Base-by-base conservation (phyloP, 1,284 basidiomycete species). In the Moesziomyces sp. region DNA sequence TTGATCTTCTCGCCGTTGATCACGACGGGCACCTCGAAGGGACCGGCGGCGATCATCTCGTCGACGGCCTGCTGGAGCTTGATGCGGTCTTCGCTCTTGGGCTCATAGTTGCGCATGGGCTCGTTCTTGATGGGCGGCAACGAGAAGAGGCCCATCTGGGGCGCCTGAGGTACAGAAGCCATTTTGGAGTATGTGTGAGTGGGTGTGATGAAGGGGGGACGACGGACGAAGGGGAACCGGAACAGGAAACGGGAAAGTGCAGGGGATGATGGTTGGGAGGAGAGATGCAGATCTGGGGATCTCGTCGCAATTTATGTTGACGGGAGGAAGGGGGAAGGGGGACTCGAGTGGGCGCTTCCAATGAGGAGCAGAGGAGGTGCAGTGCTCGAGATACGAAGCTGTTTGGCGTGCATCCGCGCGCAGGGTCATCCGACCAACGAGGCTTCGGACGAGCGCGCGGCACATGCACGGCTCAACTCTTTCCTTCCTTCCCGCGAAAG, bases 21-120 rank as follows among this genome's bases (percentile, higher is more conserved):
- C 75, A 99, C 88, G 81, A 92, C 92, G 23, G 96, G 96, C 1
- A 99, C 92, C 81, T 97, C 92, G 84, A 93, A 93, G 4, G 94
- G 94, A 5, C 91, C 87, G 73, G 91, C 87, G 71, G 91, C 88
- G 83, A 93, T 88, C 90, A 98, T 92, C 86, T 93, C 88, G 38
- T 86, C 85, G 76, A 99, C 84, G 13, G 93, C 92, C 46, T 88
- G 90, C 81, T 92, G 87, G 54, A 99, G 87, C 21, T 87, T 91
- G 48, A 86, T 86, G 60, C 97, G 90, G 85, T 98, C 94, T 9
- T 88, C 84, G 2, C 93, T 93, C 66, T 91, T 92, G 46, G 90
- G 89, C 13, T 89, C 89, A 87, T 97, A 99, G 72, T 88, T 86
- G 82, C 87, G 82, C 78, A 80, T 82, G 19, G 80, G 79, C 63